Percentiles rank a stretch among this genome's conserved stretches.
Evolutionary conservation across 1,139 yeast genomes (phyloP).

Genomic region (Debaryomycetaceae sp.): DNA sequence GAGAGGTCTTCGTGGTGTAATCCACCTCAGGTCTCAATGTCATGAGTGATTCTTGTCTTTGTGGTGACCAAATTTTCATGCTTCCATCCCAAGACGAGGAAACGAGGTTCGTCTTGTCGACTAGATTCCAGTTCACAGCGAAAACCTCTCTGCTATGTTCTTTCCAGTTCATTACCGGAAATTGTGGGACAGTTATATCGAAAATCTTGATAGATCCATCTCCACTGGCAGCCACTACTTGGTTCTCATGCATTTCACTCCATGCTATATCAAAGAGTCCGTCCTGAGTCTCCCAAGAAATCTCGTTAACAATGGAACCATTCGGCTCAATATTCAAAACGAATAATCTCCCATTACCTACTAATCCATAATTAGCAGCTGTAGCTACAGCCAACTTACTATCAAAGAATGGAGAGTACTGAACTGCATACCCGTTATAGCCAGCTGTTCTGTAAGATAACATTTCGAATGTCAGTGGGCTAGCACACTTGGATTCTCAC

Average conservation of each 20-base stretch:
- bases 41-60: conserved; percentile 52
- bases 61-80: conserved; percentile 70
- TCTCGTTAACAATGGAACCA: conserved; percentile 57
- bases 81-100: conserved; percentile 93
- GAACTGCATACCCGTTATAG: conserved; percentile 82
- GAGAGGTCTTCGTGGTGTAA: conserved; percentile 21
- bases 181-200: conserved; percentile 63
- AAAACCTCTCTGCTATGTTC: conserved; percentile 90
- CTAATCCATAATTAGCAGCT: conserved; percentile 89
- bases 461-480: conserved; percentile 38
- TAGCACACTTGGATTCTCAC: neutral
- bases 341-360: conserved; percentile 84
- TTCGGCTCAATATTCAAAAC: conserved; percentile 63
- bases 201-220: conserved; percentile 85
- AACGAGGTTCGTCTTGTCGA: conserved; percentile 68
- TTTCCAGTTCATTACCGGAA: conserved; percentile 71
- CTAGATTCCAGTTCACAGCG: conserved; percentile 80
- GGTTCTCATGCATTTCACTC: conserved; percentile 90
- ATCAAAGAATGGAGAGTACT: conserved; percentile 90
- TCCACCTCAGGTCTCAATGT: conserved; percentile 51
- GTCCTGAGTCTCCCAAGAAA: conserved; percentile 85
- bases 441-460: conserved; percentile 73
- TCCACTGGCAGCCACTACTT: conserved; percentile 77
- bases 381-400: conserved; percentile 86
- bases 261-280: conserved; percentile 86